Evolutionary conservation across 768 basidiomycete genomes (phyloP), one percentile per base, ranked within the genome.

Genomic region (Scleroderma bovista): DNA sequence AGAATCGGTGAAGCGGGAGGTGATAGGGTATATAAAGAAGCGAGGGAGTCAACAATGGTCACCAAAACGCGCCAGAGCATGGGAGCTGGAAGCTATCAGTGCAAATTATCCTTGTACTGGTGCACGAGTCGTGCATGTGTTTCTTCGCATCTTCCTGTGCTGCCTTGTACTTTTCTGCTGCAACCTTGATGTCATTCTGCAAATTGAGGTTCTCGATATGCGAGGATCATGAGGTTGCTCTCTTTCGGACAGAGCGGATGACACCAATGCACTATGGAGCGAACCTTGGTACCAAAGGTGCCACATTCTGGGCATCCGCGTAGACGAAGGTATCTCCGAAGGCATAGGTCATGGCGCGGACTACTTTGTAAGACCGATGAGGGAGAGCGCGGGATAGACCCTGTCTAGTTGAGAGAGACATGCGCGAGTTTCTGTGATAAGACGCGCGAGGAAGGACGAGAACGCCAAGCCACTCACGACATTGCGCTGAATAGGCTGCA

Each of bases 61-160:
- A 0, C 79, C 79, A 3, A 68, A 70, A 60, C 75, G 67, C 7
- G 79, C 80, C 1, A 77, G 74, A 1, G 78, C 80, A 60, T 81
- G 68, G 34, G 60, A 59, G 2, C 61, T 55, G 8, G 76, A 60
- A 2, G 70, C 60, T 6, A 23, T 6, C 1, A 73, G 51, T 3
- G 72, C 70, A n/a, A n/a, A n/a, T 99, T 94, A 69, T 94, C 86
- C 74, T 96, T 94, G 75, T 98, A 97, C 72, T 98, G n/a, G n/a
- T n/a, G n/a, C n/a, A n/a, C n/a, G n/a, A n/a, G n/a, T n/a, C 96
- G 48, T 81, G 81, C 93, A 99, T 98, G 64, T 99, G 96, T 59
- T 86, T 86, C 70, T 83, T 84, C 64, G 81, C 79, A 51, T 97
- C 93, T 0, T 75, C 82, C 43, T 84, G 72, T 0, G 92, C 90